Conservation (phyloP, 75 land plant species). For the Pinus tabuliformis region DNA sequence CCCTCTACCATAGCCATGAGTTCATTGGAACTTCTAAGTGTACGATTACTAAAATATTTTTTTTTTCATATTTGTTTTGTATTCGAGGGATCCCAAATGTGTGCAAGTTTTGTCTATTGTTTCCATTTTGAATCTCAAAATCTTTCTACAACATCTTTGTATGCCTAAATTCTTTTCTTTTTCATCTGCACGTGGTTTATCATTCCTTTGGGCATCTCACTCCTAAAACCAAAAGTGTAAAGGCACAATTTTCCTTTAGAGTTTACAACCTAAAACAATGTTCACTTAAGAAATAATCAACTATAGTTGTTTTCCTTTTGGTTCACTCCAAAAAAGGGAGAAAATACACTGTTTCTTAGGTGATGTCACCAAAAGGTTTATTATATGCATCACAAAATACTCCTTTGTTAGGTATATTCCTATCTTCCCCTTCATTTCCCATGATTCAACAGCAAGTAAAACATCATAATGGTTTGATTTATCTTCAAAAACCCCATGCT, state of each 20-base stretch:
- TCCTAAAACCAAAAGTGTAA: constrained; percentile 93
- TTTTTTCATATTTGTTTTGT: constrained; percentile 75
- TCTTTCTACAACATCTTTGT: constrained; percentile 83
- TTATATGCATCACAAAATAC: constrained; percentile 73
- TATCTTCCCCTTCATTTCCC: constrained; percentile 69
- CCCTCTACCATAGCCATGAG: constrained; percentile 71
- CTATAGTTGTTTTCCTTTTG: constrained; percentile 74
- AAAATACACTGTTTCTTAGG: constrained; percentile 77
- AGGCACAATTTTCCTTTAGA: constrained; percentile 88
- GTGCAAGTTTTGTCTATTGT: constrained; percentile 93
- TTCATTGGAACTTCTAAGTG: too few species aligned
- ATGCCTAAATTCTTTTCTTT: constrained; percentile 91
- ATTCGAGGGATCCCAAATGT: constrained; percentile 83
- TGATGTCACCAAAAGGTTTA: constrained; percentile 64
- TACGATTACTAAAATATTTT: constrained; percentile 51
- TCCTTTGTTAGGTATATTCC: constrained; percentile 75
- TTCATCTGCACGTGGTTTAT: constrained; percentile 88
- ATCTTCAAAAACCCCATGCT: constrained; percentile 96
- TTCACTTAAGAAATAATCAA: constrained; percentile 96
- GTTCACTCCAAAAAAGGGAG: constrained; percentile 82
- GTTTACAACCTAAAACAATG: constrained; percentile 83
- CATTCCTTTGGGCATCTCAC: constrained; percentile 94
- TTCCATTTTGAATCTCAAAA: constrained; percentile 98
- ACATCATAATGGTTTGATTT: constrained; percentile 91
- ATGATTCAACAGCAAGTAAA: constrained; percentile 76